Evolutionary conservation across 2,329 filamentous ascomycete genomes (phyloP), one percentile per base, ranked within the genome.

Genomic region (Alternaria brassicicola): DNA sequence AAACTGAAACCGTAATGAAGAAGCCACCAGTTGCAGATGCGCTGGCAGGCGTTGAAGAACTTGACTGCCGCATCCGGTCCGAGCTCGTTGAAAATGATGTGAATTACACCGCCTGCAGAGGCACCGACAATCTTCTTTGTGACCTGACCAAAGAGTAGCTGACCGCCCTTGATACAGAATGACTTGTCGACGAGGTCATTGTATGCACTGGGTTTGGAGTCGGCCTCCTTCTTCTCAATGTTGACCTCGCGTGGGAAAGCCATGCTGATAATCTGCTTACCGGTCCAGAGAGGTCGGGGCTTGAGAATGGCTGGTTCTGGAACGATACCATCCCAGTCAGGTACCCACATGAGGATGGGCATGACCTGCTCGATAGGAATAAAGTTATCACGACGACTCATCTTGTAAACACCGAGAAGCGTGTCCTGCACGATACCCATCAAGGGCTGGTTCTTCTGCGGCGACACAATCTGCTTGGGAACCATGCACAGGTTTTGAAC

Each of bases 361-460:
- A 97, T 98, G 64, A 99, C 90, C 75, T 93, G 85, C 67, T 97
- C 90, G 76, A 94, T 93, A 56, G 87, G 90, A 58, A 99, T 81
- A 80, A 99, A 97, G 28, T 92, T 88, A 77, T 99, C 95, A 75
- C 93, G 89, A 69, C 93, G 90, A 71, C 91, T 97, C 68, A 99
- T 88, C 82, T 99, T 99, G 86, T 97, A 99, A 41, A 93, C 89
- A 80, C 96, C 95, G 67, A 93, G 95, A 58, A 99, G 85, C 23
- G 94, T 97, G 78, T 99, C 95, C 78, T 99, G 95, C 21, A 99
- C 95, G 68, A 99, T 98, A 87, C 96, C 96, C 96, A 99, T 99
- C 55, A 99, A 85, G 45, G 95, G 96, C 56, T 92, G 91, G 79
- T 99, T 99, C 74, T 93, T 89, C 79, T 99, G 95, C 4, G 95